Conservation (phyloP, 495 filamentous ascomycete genomes). For the Neurospora pannonica region DNA sequence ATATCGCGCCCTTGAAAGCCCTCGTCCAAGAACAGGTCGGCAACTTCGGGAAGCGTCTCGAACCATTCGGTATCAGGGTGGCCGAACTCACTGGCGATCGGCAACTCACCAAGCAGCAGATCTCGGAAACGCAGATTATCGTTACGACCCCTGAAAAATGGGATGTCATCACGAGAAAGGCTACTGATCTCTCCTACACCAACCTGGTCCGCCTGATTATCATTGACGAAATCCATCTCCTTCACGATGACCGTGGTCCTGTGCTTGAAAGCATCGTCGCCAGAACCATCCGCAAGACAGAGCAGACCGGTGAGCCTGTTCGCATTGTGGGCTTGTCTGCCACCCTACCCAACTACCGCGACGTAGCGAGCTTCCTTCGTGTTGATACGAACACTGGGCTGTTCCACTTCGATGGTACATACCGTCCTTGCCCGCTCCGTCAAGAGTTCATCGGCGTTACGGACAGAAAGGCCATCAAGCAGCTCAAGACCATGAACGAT, state of each 20-base stretch:
- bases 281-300: conserved; percentile 81
- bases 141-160: conserved; percentile 98
- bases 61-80: conserved; percentile 84
- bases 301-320: conserved; percentile 87
- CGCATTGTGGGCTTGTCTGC: conserved; percentile 88
- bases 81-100: conserved; percentile 93
- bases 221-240: conserved; percentile 95
- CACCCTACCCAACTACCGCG: conserved; percentile 91
- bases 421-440: conserved; percentile 80
- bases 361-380: conserved; percentile 92
- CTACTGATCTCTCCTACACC: conserved; percentile 92
- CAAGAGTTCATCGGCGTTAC: conserved; percentile 98
- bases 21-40: conserved; percentile 95
- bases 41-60: conserved; percentile 86
- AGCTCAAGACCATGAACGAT: conserved; percentile 98
- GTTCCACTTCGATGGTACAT: conserved; percentile 96
- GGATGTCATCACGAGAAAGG: conserved; percentile 98
- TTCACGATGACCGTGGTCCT: conserved; percentile 95
- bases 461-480: conserved; percentile 97
- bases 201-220: conserved; percentile 91
- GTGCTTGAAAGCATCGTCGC: conserved; percentile 96
- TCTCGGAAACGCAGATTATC: conserved; percentile 95
- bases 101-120: conserved; percentile 97
- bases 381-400: conserved; percentile 78
- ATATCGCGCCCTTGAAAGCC: conserved; percentile 89